Conservation (phyloP, 352 stramenopile species). For the Phytopythium aichiense region DNA sequence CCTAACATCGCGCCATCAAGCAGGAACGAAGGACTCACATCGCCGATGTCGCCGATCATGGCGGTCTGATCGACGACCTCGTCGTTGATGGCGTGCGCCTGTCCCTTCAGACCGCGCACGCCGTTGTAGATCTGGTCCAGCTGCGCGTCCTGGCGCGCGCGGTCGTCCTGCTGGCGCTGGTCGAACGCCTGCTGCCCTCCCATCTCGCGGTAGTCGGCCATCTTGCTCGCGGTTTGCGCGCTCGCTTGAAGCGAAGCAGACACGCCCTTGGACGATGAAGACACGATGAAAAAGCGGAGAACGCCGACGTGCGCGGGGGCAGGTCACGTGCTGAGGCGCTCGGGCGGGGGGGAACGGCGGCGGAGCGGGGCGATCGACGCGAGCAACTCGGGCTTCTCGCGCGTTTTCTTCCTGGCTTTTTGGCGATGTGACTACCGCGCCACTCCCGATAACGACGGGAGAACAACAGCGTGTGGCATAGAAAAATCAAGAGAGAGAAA, state of each 20-base stretch:
- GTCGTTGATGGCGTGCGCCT: conserved; percentile 79
- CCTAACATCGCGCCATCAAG: background rate
- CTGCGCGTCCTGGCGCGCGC: conserved; percentile 59
- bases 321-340: background rate
- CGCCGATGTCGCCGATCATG: conserved; percentile 76
- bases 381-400: background rate
- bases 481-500: background rate
- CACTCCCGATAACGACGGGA: background rate
- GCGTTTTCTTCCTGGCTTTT: conserved; percentile 3
- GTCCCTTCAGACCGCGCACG: conserved; percentile 76
- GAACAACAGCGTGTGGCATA: background rate
- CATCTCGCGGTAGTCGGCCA: conserved; percentile 55
- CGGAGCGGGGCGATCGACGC: background rate
- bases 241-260: background rate
- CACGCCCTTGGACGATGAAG: background rate
- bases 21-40: conserved; percentile 31
- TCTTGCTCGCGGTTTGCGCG: background rate
- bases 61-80: conserved; percentile 81
- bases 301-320: background rate
- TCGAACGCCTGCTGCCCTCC: conserved; percentile 66
- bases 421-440: background rate
- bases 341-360: background rate
- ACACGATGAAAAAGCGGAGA: background rate
- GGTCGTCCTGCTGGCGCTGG: conserved; percentile 42
- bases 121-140: conserved; percentile 78